A percentile compares a stretch with the other conserved stretches of the same genome.
Evolutionary conservation across 169 alveolate species (phyloP).

Genomic region (Miamiensis avidus): DNA sequence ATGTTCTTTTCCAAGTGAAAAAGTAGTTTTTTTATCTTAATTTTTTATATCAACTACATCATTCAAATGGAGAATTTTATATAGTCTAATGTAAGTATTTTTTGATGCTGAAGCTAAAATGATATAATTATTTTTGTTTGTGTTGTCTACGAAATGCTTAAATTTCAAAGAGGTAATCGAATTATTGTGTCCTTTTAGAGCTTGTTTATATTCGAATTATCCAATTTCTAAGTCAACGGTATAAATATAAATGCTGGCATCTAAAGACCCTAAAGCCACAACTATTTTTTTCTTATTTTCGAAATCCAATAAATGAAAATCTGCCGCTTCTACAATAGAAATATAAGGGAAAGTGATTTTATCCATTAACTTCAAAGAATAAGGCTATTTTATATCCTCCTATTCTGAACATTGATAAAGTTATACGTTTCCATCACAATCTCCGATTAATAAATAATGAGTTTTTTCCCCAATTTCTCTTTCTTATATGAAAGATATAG

Average conservation of each 20-base stretch:
- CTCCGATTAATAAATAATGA: background rate
- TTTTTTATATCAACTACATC: background rate
- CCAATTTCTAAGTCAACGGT: conserved; percentile 29
- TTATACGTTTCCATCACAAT: background rate
- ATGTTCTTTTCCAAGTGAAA: conserved; percentile 40
- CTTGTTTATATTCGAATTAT: conserved; percentile 28
- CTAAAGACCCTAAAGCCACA: conserved; percentile 48
- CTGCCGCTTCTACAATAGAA: conserved; percentile 44
- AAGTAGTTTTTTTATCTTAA: conserved; percentile 35
- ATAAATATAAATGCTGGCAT: conserved; percentile 41
- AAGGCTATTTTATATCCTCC: too few relatives aligned
- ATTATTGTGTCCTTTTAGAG: conserved; percentile 58
- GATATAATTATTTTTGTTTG: conserved; percentile 31
- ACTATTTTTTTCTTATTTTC: conserved; percentile 40
- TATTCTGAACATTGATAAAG: background rate
- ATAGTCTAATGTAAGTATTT: conserved; percentile 51
- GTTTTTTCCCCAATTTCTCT: background rate
- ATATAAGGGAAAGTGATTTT: conserved; percentile 40
- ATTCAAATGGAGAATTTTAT: conserved; percentile 38
- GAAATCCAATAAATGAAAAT: conserved; percentile 17
- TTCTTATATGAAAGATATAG: background rate
- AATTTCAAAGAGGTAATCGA: conserved; percentile 47
- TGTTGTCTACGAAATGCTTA: conserved; percentile 1
- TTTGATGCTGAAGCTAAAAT: conserved; percentile 56
- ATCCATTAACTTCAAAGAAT: conserved; percentile 19